Evolutionary conservation across 2,329 filamentous ascomycete genomes (phyloP).

Genomic region (Venturia carpophila): DNA sequence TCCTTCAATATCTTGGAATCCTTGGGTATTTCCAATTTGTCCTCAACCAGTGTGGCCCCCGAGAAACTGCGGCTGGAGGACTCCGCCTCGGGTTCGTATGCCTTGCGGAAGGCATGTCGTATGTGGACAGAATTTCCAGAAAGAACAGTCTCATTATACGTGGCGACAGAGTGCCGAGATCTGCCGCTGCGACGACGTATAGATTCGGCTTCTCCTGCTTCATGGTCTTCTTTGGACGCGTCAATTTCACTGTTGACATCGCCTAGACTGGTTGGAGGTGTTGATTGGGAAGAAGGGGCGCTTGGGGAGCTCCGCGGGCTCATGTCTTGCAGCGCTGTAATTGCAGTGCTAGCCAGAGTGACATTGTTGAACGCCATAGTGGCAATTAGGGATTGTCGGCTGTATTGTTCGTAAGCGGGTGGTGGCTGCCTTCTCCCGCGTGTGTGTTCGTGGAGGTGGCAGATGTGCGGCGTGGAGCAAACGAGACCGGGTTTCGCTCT

Average conservation of each 20-base stretch:
- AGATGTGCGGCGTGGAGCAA: background rate
- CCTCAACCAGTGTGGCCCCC: constrained; percentile 32
- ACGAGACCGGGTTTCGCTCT: constrained; percentile 5
- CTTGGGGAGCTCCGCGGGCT: constrained; percentile 37
- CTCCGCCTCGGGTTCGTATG: constrained; percentile 4
- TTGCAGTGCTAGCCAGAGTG: background rate
- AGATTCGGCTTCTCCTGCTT: constrained; percentile 22
- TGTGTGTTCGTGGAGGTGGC: background rate
- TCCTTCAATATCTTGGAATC: constrained; percentile 21
- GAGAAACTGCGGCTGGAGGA: constrained; percentile 27
- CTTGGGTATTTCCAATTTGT: constrained; percentile 23
- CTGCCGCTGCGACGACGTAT: constrained; percentile 43
- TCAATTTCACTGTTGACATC: constrained; percentile 50
- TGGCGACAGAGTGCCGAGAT: constrained; percentile 47
- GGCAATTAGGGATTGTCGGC: background rate
- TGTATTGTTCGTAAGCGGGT: background rate
- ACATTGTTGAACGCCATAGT: background rate
- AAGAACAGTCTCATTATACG: constrained; percentile 60
- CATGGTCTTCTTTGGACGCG: constrained; percentile 23
- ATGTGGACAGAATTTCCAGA: constrained; percentile 55
- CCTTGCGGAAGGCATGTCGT: constrained; percentile 40
- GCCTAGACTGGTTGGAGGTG: constrained; percentile 59
- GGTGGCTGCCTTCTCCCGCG: background rate
- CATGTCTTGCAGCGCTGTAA: background rate
- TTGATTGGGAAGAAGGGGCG: constrained; percentile 51